A percentile compares a stretch with the other conserved stretches of the same genome.
Conservation (phyloP, 2,329 filamentous ascomycete genomes). For the Fusarium staphyleae region DNA sequence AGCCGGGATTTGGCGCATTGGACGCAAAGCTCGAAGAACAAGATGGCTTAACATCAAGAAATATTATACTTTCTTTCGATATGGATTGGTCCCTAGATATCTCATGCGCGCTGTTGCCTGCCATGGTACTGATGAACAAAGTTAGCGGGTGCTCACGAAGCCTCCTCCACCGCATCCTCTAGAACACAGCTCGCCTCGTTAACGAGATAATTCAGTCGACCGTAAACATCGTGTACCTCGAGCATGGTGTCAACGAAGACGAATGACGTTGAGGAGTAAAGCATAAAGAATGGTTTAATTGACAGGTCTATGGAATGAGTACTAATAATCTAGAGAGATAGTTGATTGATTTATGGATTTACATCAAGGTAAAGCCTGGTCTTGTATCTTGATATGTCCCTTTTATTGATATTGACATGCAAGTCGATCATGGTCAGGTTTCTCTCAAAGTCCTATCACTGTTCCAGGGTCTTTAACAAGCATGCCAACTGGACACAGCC, state of each 20-base stretch:
- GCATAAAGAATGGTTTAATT: not conserved
- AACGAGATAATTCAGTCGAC: conserved; percentile 18
- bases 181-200: conserved; percentile 28
- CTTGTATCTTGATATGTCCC: not conserved
- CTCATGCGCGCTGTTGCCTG: too few relatives aligned
- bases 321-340: not conserved
- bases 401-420: not conserved
- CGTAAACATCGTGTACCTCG: too few relatives aligned
- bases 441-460: not conserved
- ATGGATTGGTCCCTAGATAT: not conserved
- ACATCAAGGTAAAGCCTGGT: not conserved
- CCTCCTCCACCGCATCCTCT: conserved; percentile 58
- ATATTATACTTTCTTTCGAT: too few relatives aligned
- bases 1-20: conserved; percentile 13
- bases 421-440: not conserved
- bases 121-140: too few relatives aligned
- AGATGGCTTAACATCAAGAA: not conserved
- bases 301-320: too few relatives aligned
- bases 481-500: too few relatives aligned
- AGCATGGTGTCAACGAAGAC: too few relatives aligned
- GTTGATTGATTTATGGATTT: not conserved
- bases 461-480: not conserved
- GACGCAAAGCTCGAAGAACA: conserved; percentile 17
- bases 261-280: not conserved
- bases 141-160: not conserved